These are phyloP conservation scores for Eucalyptus caleyi DNA, from an alignment of 345 rosid genomes.

Conservation along the genomic window DNA sequence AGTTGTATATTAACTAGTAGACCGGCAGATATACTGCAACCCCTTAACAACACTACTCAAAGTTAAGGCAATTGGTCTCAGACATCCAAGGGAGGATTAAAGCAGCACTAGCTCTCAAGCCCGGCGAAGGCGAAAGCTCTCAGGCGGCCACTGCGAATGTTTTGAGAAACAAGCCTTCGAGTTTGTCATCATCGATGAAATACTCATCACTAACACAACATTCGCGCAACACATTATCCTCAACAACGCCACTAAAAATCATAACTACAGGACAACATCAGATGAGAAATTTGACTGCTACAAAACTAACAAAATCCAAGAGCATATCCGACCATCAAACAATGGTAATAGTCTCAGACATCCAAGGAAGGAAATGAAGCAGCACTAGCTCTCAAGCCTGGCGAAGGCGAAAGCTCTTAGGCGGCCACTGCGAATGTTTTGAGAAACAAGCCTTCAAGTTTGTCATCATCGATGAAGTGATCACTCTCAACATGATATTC, in stretches of 20 bases:
- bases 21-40: neutral
- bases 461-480: conserved; percentile 17
- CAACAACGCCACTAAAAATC: neutral
- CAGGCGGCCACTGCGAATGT: conserved; percentile 72
- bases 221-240: neutral
- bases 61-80: neutral
- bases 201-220: neutral
- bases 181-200: neutral
- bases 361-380: neutral
- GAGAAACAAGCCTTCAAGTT: conserved; percentile 31
- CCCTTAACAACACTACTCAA: neutral
- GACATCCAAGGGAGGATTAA: conserved; percentile 7
- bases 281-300: neutral
- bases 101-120: neutral
- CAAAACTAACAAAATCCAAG: neutral
- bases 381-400: conserved; percentile 53
- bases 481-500: neutral
- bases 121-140: conserved; percentile 68
- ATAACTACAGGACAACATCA: neutral
- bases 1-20: neutral
- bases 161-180: neutral
- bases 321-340: neutral
- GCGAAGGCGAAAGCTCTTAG: conserved; percentile 64
- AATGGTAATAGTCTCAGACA: neutral
- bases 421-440: conserved; percentile 87